phyloP scores from a whole-genome alignment of 163 green algal genomes.

The Scenedesmus sp. region DNA sequence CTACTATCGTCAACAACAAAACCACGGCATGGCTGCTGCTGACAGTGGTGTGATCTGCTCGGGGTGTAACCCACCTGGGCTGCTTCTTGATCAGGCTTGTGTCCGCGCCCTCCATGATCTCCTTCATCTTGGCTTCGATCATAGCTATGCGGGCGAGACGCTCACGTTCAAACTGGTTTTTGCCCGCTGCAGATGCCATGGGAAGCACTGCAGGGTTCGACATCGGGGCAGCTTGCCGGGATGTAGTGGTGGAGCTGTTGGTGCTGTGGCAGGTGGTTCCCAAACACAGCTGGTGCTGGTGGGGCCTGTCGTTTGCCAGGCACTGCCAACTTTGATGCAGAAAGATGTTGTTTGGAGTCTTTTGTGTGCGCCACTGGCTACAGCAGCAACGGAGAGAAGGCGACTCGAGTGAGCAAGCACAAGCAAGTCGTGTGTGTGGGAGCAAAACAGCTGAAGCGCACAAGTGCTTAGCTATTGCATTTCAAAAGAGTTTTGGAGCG shows the following conservation, averaged over 20 bases:
- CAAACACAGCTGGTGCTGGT: background rate
- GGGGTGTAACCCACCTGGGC: background rate
- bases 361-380: background rate
- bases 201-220: background rate
- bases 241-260: background rate
- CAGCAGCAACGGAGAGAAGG: background rate
- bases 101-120: background rate
- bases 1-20: background rate
- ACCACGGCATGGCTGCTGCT: background rate
- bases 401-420: background rate
- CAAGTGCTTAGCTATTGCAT: background rate
- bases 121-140: background rate
- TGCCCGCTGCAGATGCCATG: constrained; percentile 5
- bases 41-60: background rate
- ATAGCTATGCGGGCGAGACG: constrained; percentile 1
- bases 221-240: background rate
- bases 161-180: constrained; percentile 24
- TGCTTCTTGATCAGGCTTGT: background rate
- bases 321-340: too few relatives aligned
- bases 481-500: background rate
- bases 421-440: background rate
- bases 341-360: too few relatives aligned
- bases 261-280: background rate
- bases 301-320: too few relatives aligned
- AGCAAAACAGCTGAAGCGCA: background rate